A percentile compares a stretch with the other conserved stretches of the same genome.
Conservation (phyloP, 148 eudicot genomes). For the Polygonum aviculare region DNA sequence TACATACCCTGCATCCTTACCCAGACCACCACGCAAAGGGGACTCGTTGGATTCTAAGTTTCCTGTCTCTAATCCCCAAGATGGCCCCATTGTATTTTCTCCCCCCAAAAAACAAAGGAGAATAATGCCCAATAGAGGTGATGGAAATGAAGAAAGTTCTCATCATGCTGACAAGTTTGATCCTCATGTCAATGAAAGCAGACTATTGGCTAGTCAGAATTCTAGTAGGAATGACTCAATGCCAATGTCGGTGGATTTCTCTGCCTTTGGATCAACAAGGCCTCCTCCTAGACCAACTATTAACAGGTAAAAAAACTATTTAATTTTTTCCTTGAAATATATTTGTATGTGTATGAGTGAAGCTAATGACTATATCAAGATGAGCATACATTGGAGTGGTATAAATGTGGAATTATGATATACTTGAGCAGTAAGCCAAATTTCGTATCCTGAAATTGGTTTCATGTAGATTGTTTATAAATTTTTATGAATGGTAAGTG, state of each 20-base stretch:
- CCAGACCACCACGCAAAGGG: slow-evolving; percentile 72
- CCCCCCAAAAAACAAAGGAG: slow-evolving; percentile 90
- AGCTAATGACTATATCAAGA: background rate
- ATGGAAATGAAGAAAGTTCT: slow-evolving; percentile 52
- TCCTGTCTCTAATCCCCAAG: slow-evolving; percentile 46
- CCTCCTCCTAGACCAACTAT: slow-evolving; percentile 90
- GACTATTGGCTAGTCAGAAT: slow-evolving; percentile 40
- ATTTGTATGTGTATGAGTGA: background rate
- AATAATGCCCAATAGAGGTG: slow-evolving; percentile 64
- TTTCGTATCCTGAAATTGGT: background rate
- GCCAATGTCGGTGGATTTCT: slow-evolving; percentile 87
- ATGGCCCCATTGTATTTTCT: slow-evolving; percentile 87
- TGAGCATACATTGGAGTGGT: background rate
- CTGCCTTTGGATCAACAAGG: slow-evolving; percentile 51
- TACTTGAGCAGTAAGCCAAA: background rate
- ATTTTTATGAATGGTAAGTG: background rate
- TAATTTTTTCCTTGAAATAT: background rate
- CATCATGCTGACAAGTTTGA: slow-evolving; percentile 46
- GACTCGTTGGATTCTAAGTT: slow-evolving; percentile 36
- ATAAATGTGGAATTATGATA: background rate
- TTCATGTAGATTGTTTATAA: background rate
- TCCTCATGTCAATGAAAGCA: slow-evolving; percentile 43
- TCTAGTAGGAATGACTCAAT: slow-evolving; percentile 42
- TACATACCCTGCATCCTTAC: slow-evolving; percentile 73
- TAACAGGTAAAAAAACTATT: slow-evolving; percentile 51